Base-by-base conservation (phyloP, 2,329 filamentous ascomycete genomes). In the Ascochyta lentis region DNA sequence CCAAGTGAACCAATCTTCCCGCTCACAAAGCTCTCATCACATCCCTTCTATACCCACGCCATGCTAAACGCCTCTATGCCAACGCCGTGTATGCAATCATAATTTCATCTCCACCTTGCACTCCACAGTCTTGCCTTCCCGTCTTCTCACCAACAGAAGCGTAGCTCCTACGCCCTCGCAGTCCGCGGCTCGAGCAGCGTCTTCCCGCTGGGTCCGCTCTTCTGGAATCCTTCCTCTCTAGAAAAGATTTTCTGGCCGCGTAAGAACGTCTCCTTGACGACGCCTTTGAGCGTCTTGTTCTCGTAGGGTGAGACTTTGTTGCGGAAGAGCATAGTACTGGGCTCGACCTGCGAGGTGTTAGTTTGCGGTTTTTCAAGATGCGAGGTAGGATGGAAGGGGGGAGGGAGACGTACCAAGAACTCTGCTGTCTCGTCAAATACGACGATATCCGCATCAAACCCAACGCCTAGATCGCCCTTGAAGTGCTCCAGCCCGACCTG, bases 251-350 rank as follows among this genome's bases (percentile, higher is more conserved):
- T 87, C 61, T 79, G 80, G 0, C 93, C 93, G 6, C 92, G 83
- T 59, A 97, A 71, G 90, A 91, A 96, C 7, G 93, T 96, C 82
- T 96, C 91, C 55, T 79, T 81, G 10, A 96, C 92, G 56, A 92
- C 85, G 1, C 93, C 93, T 42, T 82, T 84, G 67, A 97, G 88
- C 29, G 80, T 83, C 75, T 89, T 89, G 19, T 91, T 91, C 74
- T 96, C 89, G 82, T 96, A 97, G 0, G 93, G 92, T 53, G 89
- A 92, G 80, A 92, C 93, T 70, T 92, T 91, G 77, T 97, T 96
- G 76, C 92, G 88, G 84, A 96, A 99, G 64, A 95, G 84, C 92
- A 99, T 96, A 45, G 92, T 91, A 58, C 84, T 87, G n/a, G 69
- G 77, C 69, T 78, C 77, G 49, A 83, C 77, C 71, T 70, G 29